These are phyloP conservation scores for Fusarium aywerte DNA, from an alignment of 2,329 filamentous ascomycete genomes.

Conservation along the genomic window DNA sequence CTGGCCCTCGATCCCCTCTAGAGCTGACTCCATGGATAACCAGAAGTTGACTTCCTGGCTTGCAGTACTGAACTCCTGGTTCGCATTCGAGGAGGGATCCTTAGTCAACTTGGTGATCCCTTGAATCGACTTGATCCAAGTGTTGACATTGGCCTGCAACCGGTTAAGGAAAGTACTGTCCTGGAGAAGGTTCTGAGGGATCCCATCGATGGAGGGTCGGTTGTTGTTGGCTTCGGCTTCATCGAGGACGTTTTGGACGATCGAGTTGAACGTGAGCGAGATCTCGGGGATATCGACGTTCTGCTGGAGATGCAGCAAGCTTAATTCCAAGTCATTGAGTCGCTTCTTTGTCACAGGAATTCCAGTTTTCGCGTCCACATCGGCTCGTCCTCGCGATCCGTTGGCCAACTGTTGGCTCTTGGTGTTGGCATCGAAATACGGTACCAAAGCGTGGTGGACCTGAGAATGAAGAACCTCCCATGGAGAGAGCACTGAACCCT, in stretches of 20 bases:
- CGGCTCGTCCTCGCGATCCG: conserved; percentile 76
- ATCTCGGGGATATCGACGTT: conserved; percentile 98
- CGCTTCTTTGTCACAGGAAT: conserved; percentile 98
- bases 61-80: conserved; percentile 71
- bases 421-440: conserved; percentile 97
- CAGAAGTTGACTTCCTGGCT: conserved; percentile 99
- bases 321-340: conserved; percentile 92
- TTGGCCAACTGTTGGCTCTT: conserved; percentile 77
- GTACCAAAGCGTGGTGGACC: conserved; percentile 89
- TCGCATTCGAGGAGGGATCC: conserved; percentile 74
- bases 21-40: conserved; percentile 93
- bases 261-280: conserved; percentile 84
- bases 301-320: conserved; percentile 90
- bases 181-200: conserved; percentile 79
- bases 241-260: conserved; percentile 86
- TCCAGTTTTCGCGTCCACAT: conserved; percentile 91
- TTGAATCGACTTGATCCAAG: conserved; percentile 99
- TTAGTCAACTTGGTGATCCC: conserved; percentile 93
- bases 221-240: conserved; percentile 74
- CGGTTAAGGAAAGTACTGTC: conserved; percentile 95
- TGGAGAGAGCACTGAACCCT: conserved; percentile 79
- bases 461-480: conserved; percentile 94
- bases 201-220: conserved; percentile 80
- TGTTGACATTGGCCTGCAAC: conserved; percentile 91
- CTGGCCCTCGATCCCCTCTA: conserved; percentile 92